Conservation (phyloP, 2,329 filamentous ascomycete genomes). For the Paecilomyces fulvus region DNA sequence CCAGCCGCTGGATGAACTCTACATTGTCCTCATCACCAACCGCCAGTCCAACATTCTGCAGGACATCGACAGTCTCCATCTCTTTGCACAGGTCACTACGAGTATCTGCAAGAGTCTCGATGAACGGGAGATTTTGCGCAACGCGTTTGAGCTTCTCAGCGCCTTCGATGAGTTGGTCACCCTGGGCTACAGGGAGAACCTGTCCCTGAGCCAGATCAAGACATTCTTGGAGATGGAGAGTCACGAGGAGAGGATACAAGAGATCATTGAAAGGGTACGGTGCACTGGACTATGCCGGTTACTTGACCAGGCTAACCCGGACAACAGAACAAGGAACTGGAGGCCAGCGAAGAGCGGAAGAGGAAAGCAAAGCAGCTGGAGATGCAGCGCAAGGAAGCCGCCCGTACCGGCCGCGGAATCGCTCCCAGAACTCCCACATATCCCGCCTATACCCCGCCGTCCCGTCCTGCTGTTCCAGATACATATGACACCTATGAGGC, state of each 20-base stretch:
- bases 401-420: constrained; percentile 60
- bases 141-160: constrained; percentile 91
- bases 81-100: constrained; percentile 94
- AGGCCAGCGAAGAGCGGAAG: constrained; percentile 97
- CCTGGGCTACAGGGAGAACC: constrained; percentile 88
- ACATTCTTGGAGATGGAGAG: constrained; percentile 99
- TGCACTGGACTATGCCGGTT: neutral
- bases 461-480: constrained; percentile 64
- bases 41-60: constrained; percentile 98
- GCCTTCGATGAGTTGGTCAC: constrained; percentile 97
- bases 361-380: constrained; percentile 97
- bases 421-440: constrained; percentile 72
- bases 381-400: constrained; percentile 95
- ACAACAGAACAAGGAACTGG: constrained; percentile 86
- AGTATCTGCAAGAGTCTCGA: constrained; percentile 95
- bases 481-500: constrained; percentile 92
- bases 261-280: constrained; percentile 82
- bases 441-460: constrained; percentile 77
- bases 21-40: constrained; percentile 99
- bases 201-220: constrained; percentile 95
- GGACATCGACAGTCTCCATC: constrained; percentile 95
- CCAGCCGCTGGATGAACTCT: constrained; percentile 96
- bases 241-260: constrained; percentile 97
- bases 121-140: constrained; percentile 87
- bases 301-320: constrained; percentile 17